Evolutionary conservation across 805 yeast species (phyloP), one percentile per base, ranked within the genome.

Genomic region (Teunomyces atbi): DNA sequence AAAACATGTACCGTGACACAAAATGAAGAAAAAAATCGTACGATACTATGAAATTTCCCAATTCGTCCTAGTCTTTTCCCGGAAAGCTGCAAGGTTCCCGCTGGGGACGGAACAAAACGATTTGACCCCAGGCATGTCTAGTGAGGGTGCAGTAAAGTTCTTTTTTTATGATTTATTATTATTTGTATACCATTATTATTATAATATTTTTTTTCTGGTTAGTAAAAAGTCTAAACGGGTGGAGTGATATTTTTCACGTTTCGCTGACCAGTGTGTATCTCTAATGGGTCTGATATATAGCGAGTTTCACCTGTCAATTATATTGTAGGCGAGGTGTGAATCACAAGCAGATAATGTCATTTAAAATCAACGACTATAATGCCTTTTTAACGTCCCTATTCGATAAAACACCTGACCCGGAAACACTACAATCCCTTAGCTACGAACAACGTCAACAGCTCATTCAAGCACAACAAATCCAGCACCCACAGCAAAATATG

Each of bases 321-420:
- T 36, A n/a, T 21, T n/a, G 21, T 18, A 20, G 28, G 39, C 13
- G 28, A 36, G 39, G 39, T 39, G 42, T 27, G 13, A 21, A 13
- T 30, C 32, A 38, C 30, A 16, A 39, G 23, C 33, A 15, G 13
- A 36, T 19, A 19, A 65, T 65, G 69, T 52, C 68, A 20, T 63
- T 57, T 42, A 59, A 52, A 40, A 30, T 63, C 40, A 60, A 64
- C 48, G 68, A 64, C 45, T 64, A 64, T 44, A 59, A 61, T 47
- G 59, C 64, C 3, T 65, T 58, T 44, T 49, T 63, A 42, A 51
- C 57, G 4, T 59, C 67, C 0, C 45, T 63, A 32, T 59, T 50
- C 38, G 67, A 61, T 15, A 59, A 56, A 43, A 54, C 53, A 16
- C 33, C 42, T 13, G 33, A 39, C 20, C 30, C 26, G 16, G 42